A percentile compares a stretch with the other conserved stretches of the same genome.
These are phyloP conservation scores for Aspergillus kassunensis DNA, from an alignment of 495 filamentous ascomycete genomes.

Conservation along the genomic window DNA sequence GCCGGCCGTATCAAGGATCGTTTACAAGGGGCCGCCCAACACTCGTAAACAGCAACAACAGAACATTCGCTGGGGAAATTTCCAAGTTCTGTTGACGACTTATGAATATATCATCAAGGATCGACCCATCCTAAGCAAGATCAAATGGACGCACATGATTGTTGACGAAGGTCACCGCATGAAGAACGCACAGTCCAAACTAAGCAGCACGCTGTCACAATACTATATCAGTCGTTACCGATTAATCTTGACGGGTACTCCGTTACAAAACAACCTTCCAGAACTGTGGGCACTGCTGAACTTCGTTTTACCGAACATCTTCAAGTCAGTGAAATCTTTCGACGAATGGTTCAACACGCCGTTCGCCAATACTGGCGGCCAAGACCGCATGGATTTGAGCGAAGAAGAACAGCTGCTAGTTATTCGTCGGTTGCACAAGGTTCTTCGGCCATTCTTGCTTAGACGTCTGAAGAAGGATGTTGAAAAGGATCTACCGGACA, in stretches of 20 bases:
- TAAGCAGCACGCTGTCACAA: conserved; percentile 87
- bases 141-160: conserved; percentile 99
- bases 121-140: conserved; percentile 86
- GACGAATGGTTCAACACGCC: conserved; percentile 99
- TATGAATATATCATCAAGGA: conserved; percentile 99
- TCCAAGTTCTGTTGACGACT: conserved; percentile 94
- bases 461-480: conserved; percentile 99
- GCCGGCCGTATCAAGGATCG: conserved; percentile 75
- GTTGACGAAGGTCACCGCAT: conserved; percentile 99
- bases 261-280: conserved; percentile 93
- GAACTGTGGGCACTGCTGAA: conserved; percentile 97
- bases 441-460: conserved; percentile 92
- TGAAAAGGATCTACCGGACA: conserved; percentile 96
- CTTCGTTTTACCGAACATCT: conserved; percentile 96
- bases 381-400: conserved; percentile 96
- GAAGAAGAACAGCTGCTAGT: conserved; percentile 99
- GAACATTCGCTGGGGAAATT: conserved; percentile 87
- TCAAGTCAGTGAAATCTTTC: conserved; percentile 98
- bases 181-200: conserved; percentile 98
- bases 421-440: conserved; percentile 97
- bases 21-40: conserved; percentile 94
- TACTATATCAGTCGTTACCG: conserved; percentile 95
- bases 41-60: conserved; percentile 87
- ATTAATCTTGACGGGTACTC: conserved; percentile 94
- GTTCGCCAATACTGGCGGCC: conserved; percentile 95